A percentile compares a stretch with the other conserved stretches of the same genome.
Evolutionary conservation across 106 monocot genomes (phyloP).

Genomic region (Allium fistulosum): DNA sequence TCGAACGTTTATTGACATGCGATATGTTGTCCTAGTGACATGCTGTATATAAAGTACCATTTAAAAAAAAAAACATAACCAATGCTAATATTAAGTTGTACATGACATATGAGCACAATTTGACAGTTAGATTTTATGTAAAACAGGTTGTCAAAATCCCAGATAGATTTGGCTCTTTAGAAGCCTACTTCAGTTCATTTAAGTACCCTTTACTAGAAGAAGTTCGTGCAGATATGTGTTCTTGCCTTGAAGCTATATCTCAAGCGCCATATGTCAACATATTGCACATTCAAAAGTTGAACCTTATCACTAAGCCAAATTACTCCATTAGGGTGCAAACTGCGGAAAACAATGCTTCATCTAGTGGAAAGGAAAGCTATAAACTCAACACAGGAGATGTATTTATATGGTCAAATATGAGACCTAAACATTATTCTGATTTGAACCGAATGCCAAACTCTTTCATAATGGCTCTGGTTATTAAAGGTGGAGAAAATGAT

Average conservation of each 20-base stretch:
- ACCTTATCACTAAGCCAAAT: neutral
- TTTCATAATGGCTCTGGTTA: slow-evolving; percentile 6
- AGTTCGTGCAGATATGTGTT: slow-evolving; percentile 7
- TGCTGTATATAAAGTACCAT: too few species aligned
- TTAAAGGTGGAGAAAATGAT: slow-evolving; percentile 5
- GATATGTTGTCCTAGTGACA: too few species aligned
- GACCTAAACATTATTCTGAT: slow-evolving; percentile 6
- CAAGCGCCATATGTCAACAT: slow-evolving; percentile 4
- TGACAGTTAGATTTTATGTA: neutral
- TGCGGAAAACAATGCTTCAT: neutral
- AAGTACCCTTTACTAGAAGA: slow-evolving; percentile 13
- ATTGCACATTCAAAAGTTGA: neutral
- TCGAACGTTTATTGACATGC: too few species aligned
- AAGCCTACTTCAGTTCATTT: slow-evolving; percentile 8
- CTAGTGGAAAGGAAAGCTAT: neutral
- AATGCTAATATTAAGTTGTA: too few species aligned
- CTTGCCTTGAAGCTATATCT: slow-evolving; percentile 9
- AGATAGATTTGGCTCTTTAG: slow-evolving; percentile 9
- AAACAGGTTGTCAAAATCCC: slow-evolving; percentile 11
- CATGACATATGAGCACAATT: neutral
- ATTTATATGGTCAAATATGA: slow-evolving; percentile 2
- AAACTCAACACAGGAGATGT: slow-evolving; percentile 10
- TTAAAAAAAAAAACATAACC: too few species aligned
- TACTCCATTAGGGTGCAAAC: neutral
- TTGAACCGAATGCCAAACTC: neutral